A percentile compares a stretch with the other conserved stretches of the same genome.
These are phyloP conservation scores for Trichoderma afroharzianum DNA, from an alignment of 2,329 filamentous ascomycete species.

Conservation along the genomic window DNA sequence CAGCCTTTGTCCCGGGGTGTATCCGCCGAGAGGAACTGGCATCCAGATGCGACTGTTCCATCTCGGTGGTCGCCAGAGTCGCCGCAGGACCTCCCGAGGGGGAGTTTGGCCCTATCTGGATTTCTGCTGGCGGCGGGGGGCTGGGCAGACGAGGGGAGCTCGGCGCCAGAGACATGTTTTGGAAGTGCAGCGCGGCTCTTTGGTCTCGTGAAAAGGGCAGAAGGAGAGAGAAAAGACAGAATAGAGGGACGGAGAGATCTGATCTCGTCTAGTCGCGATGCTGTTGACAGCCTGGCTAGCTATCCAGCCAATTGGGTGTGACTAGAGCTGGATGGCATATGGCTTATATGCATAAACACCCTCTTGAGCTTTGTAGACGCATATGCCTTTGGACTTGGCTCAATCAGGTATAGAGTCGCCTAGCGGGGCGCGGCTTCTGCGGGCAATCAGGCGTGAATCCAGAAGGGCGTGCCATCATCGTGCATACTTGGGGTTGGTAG, in stretches of 20 bases:
- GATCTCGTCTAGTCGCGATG: background rate
- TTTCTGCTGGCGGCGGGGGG: constrained; percentile 90
- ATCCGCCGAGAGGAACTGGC: constrained; percentile 78
- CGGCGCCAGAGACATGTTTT: constrained; percentile 56
- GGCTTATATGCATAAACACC: constrained; percentile 20
- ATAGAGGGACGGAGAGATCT: background rate
- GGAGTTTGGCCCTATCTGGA: constrained; percentile 80
- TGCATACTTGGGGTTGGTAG: constrained; percentile 12
- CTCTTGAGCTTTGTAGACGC: constrained; percentile 22
- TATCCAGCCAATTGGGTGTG: constrained; percentile 7
- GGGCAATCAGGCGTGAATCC: background rate
- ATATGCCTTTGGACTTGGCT: constrained; percentile 7
- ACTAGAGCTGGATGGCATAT: background rate
- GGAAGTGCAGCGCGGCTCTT: background rate
- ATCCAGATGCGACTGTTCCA: constrained; percentile 62
- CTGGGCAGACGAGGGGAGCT: constrained; percentile 91
- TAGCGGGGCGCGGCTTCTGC: constrained; percentile 18
- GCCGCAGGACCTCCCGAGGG: constrained; percentile 56
- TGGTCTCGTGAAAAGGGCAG: background rate
- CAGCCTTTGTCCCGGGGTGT: constrained; percentile 85
- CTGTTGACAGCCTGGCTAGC: constrained; percentile 13
- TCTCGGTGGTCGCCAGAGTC: constrained; percentile 57
- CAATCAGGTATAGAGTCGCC: background rate
- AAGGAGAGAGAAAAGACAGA: background rate
- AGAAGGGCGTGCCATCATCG: constrained; percentile 9